phyloP scores from a whole-genome alignment of 2,329 filamentous ascomycete species.

The Trichoderma atrobrunneum region DNA sequence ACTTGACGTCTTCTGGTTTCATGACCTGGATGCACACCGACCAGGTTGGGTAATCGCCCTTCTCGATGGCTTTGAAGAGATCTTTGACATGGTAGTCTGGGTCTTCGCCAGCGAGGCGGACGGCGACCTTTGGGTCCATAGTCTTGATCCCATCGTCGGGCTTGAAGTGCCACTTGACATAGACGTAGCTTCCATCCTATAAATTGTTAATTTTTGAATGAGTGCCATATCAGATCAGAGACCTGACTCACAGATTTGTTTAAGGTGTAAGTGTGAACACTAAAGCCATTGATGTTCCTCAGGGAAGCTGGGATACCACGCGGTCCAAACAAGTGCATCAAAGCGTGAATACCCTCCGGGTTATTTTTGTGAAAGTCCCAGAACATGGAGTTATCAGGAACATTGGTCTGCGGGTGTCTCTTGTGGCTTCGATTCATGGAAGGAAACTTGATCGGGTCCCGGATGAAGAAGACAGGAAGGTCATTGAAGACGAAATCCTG shows the following conservation, averaged over 20 bases:
- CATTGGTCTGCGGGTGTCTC: slow-evolving; percentile 68
- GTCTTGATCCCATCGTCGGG: slow-evolving; percentile 61
- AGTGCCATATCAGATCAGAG: not conserved
- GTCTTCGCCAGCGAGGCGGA: slow-evolving; percentile 51
- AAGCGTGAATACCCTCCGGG: slow-evolving; percentile 60
- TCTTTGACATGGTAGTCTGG: slow-evolving; percentile 64
- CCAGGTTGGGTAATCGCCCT: slow-evolving; percentile 61
- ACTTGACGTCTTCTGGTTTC: slow-evolving; percentile 58
- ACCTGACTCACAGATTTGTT: slow-evolving; percentile 43
- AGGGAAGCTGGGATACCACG: slow-evolving; percentile 63
- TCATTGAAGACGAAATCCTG: slow-evolving; percentile 62
- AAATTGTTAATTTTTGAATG: not conserved
- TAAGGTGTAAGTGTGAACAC: slow-evolving; percentile 65
- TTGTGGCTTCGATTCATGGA: slow-evolving; percentile 77
- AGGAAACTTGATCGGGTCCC: slow-evolving; percentile 72
- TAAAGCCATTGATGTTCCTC: slow-evolving; percentile 66
- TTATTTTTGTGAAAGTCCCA: slow-evolving; percentile 49
- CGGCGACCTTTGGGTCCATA: slow-evolving; percentile 58
- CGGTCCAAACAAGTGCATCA: slow-evolving; percentile 64
- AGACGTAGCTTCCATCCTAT: slow-evolving; percentile 61
- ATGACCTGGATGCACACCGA: slow-evolving; percentile 62
- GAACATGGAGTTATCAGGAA: slow-evolving; percentile 62
- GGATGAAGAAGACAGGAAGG: slow-evolving; percentile 71
- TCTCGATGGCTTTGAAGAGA: slow-evolving; percentile 60
- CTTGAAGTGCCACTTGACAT: slow-evolving; percentile 63